These are phyloP conservation scores for Termitomyces sp. DNA, from an alignment of 1,284 basidiomycete species.

Conservation along the genomic window DNA sequence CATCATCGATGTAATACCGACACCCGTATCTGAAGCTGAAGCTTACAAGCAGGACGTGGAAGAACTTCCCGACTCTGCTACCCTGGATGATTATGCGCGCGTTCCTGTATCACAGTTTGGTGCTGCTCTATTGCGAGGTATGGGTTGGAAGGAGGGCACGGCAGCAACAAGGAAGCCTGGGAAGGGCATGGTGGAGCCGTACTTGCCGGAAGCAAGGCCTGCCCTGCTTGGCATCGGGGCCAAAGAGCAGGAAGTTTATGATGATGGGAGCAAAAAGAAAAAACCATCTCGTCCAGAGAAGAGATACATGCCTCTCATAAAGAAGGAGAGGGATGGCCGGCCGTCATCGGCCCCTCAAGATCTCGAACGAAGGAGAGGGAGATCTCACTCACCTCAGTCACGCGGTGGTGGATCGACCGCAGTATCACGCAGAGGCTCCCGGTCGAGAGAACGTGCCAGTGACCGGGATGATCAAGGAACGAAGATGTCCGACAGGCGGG, in stretches of 20 bases:
- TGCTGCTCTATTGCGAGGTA: conserved; percentile 87
- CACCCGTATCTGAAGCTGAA: conserved; percentile 66
- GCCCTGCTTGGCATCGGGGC: conserved; percentile 88
- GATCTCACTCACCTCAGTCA: conserved; percentile 37
- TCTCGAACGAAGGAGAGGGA: conserved; percentile 25
- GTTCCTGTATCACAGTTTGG: conserved; percentile 94
- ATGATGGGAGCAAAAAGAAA: conserved; percentile 57
- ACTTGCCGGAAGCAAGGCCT: conserved; percentile 76
- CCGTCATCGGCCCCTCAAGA: conserved; percentile 24
- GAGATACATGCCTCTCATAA: conserved; percentile 74
- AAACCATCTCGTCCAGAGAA: conserved; percentile 51
- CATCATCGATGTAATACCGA: conserved; percentile 48
- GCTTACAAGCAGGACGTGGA: conserved; percentile 78
- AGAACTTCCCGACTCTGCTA: conserved; percentile 71
- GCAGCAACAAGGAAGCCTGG: conserved; percentile 59
- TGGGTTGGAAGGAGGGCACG: conserved; percentile 91
- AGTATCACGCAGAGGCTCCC: conserved; percentile 28
- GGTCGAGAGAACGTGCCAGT: conserved; percentile 27
- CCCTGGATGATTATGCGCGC: conserved; percentile 83
- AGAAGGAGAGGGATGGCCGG: conserved; percentile 45
- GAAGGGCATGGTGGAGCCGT: conserved; percentile 64
- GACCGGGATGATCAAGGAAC: conserved; percentile 22
- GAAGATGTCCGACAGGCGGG: conserved; percentile 18
- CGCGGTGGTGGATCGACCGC: conserved; percentile 22
- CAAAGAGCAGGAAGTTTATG: conserved; percentile 69